Evolutionary conservation across 257 asterid genomes (phyloP).

Genomic region (Eustoma russellianum): DNA sequence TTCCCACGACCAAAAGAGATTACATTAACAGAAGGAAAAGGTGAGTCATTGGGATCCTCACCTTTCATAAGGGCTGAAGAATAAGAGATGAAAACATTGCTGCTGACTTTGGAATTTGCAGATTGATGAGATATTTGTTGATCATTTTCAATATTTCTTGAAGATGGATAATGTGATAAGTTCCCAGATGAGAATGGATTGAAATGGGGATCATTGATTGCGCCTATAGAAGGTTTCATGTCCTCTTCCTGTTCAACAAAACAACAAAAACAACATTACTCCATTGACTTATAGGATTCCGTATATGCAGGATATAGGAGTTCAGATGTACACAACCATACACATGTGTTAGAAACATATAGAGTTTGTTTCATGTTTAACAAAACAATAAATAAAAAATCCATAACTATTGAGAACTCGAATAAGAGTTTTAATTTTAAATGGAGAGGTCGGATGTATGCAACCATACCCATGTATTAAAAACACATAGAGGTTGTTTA

Average conservation of each 20-base stretch:
- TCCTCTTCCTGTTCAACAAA: not conserved
- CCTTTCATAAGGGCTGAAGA: not conserved
- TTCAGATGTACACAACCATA: no score
- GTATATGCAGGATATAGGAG: no score
- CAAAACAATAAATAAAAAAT: not conserved
- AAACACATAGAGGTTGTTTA: no score
- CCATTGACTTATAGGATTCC: no score
- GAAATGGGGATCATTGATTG: not conserved
- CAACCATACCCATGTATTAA: no score
- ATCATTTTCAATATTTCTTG: not conserved
- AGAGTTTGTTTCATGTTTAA: not conserved
- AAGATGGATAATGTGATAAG: not conserved
- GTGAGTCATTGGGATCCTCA: not conserved
- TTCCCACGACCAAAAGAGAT: slow-evolving; percentile 1
- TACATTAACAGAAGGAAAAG: not conserved
- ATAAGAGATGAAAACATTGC: not conserved
- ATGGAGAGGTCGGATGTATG: no score
- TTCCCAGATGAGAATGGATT: not conserved
- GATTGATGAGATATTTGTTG: not conserved
- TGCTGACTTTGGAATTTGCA: not conserved
- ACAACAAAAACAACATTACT: no score
- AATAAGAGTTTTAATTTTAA: no score
- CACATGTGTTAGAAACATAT: no score
- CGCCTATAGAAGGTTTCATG: not conserved
- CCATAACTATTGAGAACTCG: not conserved